A percentile compares a stretch with the other conserved stretches of the same genome.
Evolutionary conservation across 768 basidiomycete genomes (phyloP).

Genomic region (Kwoniella heveanensis): DNA sequence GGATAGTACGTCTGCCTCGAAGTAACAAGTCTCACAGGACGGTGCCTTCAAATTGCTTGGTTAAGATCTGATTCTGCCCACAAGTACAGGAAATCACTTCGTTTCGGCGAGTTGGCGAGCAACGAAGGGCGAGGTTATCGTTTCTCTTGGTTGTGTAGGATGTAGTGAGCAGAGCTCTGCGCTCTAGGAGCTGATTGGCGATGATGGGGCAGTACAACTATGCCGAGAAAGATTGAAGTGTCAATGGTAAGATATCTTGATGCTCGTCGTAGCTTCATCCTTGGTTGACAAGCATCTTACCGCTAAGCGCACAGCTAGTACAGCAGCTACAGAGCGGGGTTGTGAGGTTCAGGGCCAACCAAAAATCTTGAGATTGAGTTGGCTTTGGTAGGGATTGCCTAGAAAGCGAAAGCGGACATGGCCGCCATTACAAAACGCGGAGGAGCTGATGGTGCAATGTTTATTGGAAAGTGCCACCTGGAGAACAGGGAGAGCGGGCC

Average conservation of each 20-base stretch:
- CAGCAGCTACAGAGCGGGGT: background rate
- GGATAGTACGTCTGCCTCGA: no score
- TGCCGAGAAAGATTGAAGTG: background rate
- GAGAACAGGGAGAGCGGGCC: background rate
- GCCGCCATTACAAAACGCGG: background rate
- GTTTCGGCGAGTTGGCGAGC: no score
- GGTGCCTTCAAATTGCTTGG: background rate
- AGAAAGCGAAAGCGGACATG: background rate
- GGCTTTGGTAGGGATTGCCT: background rate
- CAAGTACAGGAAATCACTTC: no score
- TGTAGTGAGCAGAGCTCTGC: background rate
- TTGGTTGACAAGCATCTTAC: no score
- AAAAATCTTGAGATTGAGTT: background rate
- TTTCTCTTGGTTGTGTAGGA: background rate
- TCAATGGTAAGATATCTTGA: no score
- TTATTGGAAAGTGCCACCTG: background rate
- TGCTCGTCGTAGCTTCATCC: no score
- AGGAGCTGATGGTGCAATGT: no score
- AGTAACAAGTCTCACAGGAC: no score
- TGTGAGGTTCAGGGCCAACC: background rate
- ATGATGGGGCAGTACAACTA: background rate
- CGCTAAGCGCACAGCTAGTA: no score
- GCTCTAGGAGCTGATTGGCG: background rate
- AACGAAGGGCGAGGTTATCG: background rate
- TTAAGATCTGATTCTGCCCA: no score